These are phyloP conservation scores for Psilocybe subaeruginosa DNA, from an alignment of 768 basidiomycete species.

Conservation along the genomic window DNA sequence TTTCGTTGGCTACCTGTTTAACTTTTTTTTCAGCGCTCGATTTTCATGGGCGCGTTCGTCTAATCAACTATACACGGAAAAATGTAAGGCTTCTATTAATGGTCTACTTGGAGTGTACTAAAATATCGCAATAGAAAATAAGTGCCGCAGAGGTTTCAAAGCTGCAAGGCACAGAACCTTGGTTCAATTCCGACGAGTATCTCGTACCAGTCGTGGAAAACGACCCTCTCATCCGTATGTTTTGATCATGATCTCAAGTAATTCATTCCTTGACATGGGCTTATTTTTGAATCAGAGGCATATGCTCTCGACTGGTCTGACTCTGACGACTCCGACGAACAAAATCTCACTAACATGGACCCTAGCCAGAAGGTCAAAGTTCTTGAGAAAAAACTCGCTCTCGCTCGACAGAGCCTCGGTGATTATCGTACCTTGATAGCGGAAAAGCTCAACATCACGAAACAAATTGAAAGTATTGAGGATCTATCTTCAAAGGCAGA, in stretches of 20 bases:
- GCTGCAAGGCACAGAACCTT: slow-evolving; percentile 59
- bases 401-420: slow-evolving; percentile 58
- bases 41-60: slow-evolving; percentile 74
- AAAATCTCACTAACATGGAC: slow-evolving; percentile 31
- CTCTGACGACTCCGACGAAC: slow-evolving; percentile 69
- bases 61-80: slow-evolving; percentile 88
- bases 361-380: slow-evolving; percentile 49
- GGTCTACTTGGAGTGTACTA: slow-evolving; percentile 2
- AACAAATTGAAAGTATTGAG: slow-evolving; percentile 44
- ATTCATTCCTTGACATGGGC: background rate
- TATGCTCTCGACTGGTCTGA: slow-evolving; percentile 78
- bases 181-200: slow-evolving; percentile 78
- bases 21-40: slow-evolving; percentile 59
- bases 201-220: slow-evolving; percentile 83
- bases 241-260: slow-evolving; percentile 11
- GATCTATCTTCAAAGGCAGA: slow-evolving; percentile 29
- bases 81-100: slow-evolving; percentile 44
- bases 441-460: slow-evolving; percentile 50
- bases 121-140: slow-evolving; percentile 48
- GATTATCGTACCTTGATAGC: slow-evolving; percentile 66
- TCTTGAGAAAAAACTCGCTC: slow-evolving; percentile 65
- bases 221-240: slow-evolving; percentile 88
- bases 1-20: background rate
- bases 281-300: slow-evolving; percentile 47
- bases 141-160: slow-evolving; percentile 43